Conservation (phyloP, 2,329 filamentous ascomycete genomes). For the Cercospora sojina region DNA sequence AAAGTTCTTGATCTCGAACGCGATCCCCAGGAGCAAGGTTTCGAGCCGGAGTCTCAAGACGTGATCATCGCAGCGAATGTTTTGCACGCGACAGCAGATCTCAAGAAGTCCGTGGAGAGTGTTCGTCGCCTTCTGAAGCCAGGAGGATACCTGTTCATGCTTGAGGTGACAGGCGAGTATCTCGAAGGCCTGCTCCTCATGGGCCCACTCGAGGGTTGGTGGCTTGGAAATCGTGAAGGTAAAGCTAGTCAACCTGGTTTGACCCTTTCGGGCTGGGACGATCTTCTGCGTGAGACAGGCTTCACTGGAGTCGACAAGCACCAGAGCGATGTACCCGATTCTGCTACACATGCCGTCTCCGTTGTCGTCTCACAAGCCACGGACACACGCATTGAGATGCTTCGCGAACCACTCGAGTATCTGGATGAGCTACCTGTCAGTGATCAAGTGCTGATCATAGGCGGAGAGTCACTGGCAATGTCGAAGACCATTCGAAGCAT, state of each 20-base stretch:
- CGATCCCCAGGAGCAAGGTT: constrained; percentile 39
- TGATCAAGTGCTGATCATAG: constrained; percentile 25
- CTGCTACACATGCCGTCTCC: constrained; percentile 18
- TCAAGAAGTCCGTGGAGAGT: constrained; percentile 28
- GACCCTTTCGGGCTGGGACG: constrained; percentile 37
- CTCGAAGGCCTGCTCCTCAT: constrained; percentile 19
- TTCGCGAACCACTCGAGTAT: constrained; percentile 22
- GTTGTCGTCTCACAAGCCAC: constrained; percentile 23
- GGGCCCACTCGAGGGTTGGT: constrained; percentile 22
- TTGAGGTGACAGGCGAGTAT: constrained; percentile 28
- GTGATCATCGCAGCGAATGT: constrained; percentile 34
- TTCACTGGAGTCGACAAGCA: constrained; percentile 39
- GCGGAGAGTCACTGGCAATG: constrained; percentile 20
- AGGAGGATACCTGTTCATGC: constrained; percentile 29
- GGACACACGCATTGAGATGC: constrained; percentile 20
- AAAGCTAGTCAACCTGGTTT: constrained; percentile 30
- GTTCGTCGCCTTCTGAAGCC: constrained; percentile 32
- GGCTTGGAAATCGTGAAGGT: constrained; percentile 33
- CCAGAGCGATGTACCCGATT: constrained; percentile 22
- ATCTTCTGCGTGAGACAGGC: constrained; percentile 34
- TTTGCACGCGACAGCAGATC: constrained; percentile 28
- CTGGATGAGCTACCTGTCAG: constrained; percentile 19
- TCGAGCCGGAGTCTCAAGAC: constrained; percentile 31
- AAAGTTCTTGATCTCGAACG: constrained; percentile 36
- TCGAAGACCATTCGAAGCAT: constrained; percentile 20